These are phyloP conservation scores for Isoetes engelmannii DNA, from an alignment of 83 land plant species.

Conservation along the genomic window DNA sequence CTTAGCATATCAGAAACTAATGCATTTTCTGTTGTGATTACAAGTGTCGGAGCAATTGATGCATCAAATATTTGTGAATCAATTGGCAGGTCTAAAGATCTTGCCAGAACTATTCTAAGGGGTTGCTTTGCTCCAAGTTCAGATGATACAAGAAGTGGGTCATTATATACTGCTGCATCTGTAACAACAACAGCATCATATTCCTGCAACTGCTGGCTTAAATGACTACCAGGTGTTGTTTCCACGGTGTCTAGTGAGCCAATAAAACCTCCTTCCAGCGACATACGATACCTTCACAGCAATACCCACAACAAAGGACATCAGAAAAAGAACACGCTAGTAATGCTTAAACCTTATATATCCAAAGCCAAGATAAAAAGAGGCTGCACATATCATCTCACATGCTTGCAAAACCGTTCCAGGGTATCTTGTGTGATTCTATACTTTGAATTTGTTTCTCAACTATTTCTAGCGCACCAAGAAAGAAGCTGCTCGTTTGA, in stretches of 20 bases:
- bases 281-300: slow-evolving; percentile 56
- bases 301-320: neutral
- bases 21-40: slow-evolving; percentile 42
- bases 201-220: slow-evolving; percentile 63
- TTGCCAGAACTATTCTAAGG: slow-evolving; percentile 48
- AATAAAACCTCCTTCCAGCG: slow-evolving; percentile 55
- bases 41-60: slow-evolving; percentile 32
- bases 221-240: slow-evolving; percentile 52
- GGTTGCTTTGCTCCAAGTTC: slow-evolving; percentile 87
- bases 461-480: too few relatives aligned
- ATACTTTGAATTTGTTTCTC: too few relatives aligned
- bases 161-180: slow-evolving; percentile 29
- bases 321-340: too few relatives aligned
- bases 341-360: too few relatives aligned
- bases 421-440: too few relatives aligned
- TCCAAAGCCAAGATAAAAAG: too few relatives aligned
- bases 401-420: too few relatives aligned
- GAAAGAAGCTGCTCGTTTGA: too few relatives aligned
- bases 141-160: slow-evolving; percentile 42
- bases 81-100: slow-evolving; percentile 23
- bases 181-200: slow-evolving; percentile 66
- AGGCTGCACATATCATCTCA: too few relatives aligned
- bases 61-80: slow-evolving; percentile 26
- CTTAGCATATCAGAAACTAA: slow-evolving; percentile 17
- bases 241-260: slow-evolving; percentile 41